Base-by-base conservation (phyloP, 1,284 basidiomycete genomes). In the Mycena sp. region DNA sequence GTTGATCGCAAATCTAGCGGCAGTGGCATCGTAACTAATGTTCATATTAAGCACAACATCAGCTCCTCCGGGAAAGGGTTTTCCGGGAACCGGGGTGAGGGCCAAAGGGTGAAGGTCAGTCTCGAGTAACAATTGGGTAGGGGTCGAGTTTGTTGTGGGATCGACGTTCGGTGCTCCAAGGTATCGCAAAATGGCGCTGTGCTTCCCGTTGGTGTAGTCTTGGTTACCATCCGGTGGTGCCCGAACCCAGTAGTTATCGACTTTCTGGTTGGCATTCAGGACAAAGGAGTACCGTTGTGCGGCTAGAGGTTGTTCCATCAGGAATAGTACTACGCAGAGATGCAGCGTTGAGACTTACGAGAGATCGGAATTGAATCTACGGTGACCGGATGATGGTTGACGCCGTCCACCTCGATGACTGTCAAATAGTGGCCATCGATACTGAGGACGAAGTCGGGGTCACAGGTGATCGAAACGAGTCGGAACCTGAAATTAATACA, bases 341-440 rank as follows among this genome's bases (percentile, higher is more conserved):
- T 3, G 14, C 16, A 43, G 35, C 16, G 9, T 49, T 16, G 38
- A 9, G 41, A 16, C 19, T 16, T 29, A 51, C 50, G 45, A 25
- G 50, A 57, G 26, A 63, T 68, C n/a, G 48, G 43, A 28, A 65
- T 53, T 6, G 32, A 60, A 58, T 61, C 52, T 50, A 69, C 29
- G 59, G 21, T 35, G 28, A 59, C 14, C 68, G 74, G 44, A 16
- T 19, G 60, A 70, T 11, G 79, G 77, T 50, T 51, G 12, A 60
- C 52, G 3, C 61, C 56, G 43, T 66, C 56, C 25, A 30, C 78
- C 72, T 35, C 78, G 59, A 87, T 81, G 61, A 85, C 70, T 1
- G 80, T 82, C 71, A 83, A 70, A 0, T 67, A 67, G 52, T 83
- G 82, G 32, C 71, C 71, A 57, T 83, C 79, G 16, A 83, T 80